A percentile compares a stretch with the other conserved stretches of the same genome.
phyloP scores from a whole-genome alignment of 495 filamentous ascomycete genomes.

The Staphylotrichum longicolle region DNA sequence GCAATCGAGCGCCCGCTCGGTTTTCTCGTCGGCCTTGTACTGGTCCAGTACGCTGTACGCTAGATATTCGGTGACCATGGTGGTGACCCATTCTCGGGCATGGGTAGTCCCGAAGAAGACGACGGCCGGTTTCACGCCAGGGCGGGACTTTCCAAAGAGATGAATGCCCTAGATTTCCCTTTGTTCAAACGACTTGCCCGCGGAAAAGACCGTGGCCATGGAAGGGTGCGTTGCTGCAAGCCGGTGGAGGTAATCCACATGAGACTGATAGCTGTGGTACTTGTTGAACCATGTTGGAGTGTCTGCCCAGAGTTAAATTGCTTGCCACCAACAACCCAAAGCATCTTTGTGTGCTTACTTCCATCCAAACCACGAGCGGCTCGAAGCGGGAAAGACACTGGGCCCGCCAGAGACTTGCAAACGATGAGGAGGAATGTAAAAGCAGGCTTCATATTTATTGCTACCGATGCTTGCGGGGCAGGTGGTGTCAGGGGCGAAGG shows the following conservation, averaged over 20 bases:
- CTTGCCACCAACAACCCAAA: no score
- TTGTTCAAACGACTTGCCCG: constrained; percentile 53
- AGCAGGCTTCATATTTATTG: background rate
- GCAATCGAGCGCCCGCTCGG: constrained; percentile 51
- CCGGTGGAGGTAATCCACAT: constrained; percentile 53
- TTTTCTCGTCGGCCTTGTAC: constrained; percentile 44
- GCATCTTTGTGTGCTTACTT: background rate
- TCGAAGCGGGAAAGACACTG: background rate
- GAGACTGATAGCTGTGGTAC: constrained; percentile 45
- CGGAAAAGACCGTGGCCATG: constrained; percentile 51
- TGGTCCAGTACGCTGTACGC: constrained; percentile 51
- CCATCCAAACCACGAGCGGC: background rate
- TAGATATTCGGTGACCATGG: constrained; percentile 56
- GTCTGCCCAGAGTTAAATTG: no score
- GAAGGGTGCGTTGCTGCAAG: constrained; percentile 46
- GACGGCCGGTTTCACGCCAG: constrained; percentile 53
- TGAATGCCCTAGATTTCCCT: constrained; percentile 57
- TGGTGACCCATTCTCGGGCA: constrained; percentile 65
- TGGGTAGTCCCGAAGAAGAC: constrained; percentile 62
- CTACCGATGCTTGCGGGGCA: background rate
- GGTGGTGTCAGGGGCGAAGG: no score
- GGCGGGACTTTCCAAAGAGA: constrained; percentile 53
- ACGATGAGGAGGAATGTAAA: background rate
- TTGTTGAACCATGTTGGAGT: background rate
- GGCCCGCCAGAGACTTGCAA: background rate